Conservation (phyloP, 169 alveolate genomes). For the Cryptosporidium ryanae region DNA sequence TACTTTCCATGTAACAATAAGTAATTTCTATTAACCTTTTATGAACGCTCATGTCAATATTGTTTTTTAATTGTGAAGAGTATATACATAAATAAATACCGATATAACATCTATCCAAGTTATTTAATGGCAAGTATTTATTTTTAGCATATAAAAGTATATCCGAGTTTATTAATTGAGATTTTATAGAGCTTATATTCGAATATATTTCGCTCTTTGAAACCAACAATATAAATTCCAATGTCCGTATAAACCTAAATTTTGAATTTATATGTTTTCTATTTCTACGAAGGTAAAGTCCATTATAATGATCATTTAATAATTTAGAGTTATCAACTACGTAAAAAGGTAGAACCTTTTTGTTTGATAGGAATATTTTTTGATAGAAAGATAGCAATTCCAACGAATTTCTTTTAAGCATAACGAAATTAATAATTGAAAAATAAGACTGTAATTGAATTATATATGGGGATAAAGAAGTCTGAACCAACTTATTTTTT, state of each 20-base stretch:
- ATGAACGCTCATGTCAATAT: not conserved
- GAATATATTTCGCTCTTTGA: constrained; percentile 7
- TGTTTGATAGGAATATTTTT: constrained; percentile 11
- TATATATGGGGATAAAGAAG: not conserved
- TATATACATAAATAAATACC: no score
- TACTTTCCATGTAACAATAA: constrained; percentile 18
- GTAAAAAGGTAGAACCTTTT: constrained; percentile 7
- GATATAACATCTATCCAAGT: no score
- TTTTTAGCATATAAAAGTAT: no score
- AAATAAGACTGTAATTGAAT: constrained; percentile 15
- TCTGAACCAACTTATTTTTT: constrained; percentile 34
- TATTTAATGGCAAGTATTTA: no score
- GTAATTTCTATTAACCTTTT: constrained; percentile 11
- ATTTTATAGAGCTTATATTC: not conserved
- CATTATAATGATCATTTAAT: constrained; percentile 53
- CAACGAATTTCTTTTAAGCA: not conserved
- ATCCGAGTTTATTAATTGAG: no score
- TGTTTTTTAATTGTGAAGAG: no score
- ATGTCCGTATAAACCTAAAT: constrained; percentile 11
- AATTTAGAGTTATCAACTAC: constrained; percentile 21
- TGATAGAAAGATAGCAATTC: constrained; percentile 16
- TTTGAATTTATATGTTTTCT: constrained; percentile 25
- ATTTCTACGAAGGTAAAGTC: constrained; percentile 54
- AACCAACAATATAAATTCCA: not conserved
- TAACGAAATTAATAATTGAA: constrained; percentile 28